Evolutionary conservation across 495 filamentous ascomycete genomes (phyloP), one percentile per base, ranked within the genome.

Genomic region (Elasticomyces elasticus): DNA sequence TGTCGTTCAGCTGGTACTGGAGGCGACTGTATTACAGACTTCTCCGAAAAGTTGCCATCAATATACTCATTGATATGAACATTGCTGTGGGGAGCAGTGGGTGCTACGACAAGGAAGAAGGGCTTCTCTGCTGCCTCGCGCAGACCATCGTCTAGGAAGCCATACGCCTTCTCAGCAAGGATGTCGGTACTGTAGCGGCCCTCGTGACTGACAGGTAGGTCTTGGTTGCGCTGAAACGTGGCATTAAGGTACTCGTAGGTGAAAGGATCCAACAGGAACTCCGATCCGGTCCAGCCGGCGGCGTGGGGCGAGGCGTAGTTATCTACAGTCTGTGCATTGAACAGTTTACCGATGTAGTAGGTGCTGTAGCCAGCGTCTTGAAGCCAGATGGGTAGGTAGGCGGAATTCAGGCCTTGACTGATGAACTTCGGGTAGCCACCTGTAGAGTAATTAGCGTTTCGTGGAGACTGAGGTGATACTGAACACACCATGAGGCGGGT

Each of bases 391-490:
- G 84, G 83, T 10, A 87, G 72, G 56, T 79, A 86, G 54, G 78
- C 71, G 0, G 81, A 73, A 58, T 87, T 86, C 51, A 83, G 73
- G 1, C 83, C 82, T 45, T 81, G 78, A 7, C 68, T 67, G 26
- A 84, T 66, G 52, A 87, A 85, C 55, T 86, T 85, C 33, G 82
- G 82, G 57, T 85, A 86, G 6, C 83, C 84, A 12, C 83, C 81
- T 61, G 40, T 19, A 22, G 4, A 0, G 26, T 0, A 7, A 46
- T 52, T 13, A 56, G 54, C 52, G 37, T 24, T 12, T 22, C 5
- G 13, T 4, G 13, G 35, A 4, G 13, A 2, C 19, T 11, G 27
- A 3, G 17, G 51, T 37, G 47, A 20, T 3, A 22, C 23, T 41
- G 20, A 20, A 49, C 30, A 17, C 25, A 64, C 59, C 64, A 54